These are phyloP conservation scores for Metschnikowia similis DNA, from an alignment of 805 yeast species.

Conservation along the genomic window DNA sequence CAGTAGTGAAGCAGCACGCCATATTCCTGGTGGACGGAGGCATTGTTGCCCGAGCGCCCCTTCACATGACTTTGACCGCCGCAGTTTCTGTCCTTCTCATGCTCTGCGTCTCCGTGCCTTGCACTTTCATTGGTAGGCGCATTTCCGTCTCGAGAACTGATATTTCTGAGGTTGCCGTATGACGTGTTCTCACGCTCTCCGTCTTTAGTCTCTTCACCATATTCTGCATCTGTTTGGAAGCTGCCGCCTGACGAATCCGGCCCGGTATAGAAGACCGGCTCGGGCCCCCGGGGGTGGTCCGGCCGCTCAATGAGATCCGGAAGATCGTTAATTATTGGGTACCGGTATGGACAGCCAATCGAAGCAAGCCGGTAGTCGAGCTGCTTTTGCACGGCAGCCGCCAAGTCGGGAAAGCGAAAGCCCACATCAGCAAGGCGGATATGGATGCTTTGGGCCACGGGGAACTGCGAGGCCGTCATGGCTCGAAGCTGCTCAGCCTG, in stretches of 20 bases:
- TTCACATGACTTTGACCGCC: no score
- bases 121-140: no score
- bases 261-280: slow-evolving; percentile 1
- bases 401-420: slow-evolving; percentile 63
- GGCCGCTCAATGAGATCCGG: slow-evolving; percentile 9
- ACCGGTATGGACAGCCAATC: slow-evolving; percentile 9
- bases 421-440: slow-evolving; percentile 35
- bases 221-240: no score
- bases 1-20: slow-evolving; percentile 34
- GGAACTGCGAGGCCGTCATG: slow-evolving; percentile 8
- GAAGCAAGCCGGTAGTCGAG: slow-evolving; percentile 18
- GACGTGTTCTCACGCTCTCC: no score
- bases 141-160: no score
- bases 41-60: not conserved
- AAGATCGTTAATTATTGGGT: slow-evolving; percentile 11
- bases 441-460: slow-evolving; percentile 21
- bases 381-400: slow-evolving; percentile 42
- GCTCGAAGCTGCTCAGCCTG: slow-evolving; percentile 9
- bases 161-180: no score
- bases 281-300: not conserved
- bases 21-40: slow-evolving; percentile 4
- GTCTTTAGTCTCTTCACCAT: no score
- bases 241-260: not conserved
- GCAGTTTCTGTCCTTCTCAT: no score
- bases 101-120: no score